Evolutionary conservation across 2,329 filamentous ascomycete genomes (phyloP), one percentile per base, ranked within the genome.

Genomic region (Cordyceps javanica): DNA sequence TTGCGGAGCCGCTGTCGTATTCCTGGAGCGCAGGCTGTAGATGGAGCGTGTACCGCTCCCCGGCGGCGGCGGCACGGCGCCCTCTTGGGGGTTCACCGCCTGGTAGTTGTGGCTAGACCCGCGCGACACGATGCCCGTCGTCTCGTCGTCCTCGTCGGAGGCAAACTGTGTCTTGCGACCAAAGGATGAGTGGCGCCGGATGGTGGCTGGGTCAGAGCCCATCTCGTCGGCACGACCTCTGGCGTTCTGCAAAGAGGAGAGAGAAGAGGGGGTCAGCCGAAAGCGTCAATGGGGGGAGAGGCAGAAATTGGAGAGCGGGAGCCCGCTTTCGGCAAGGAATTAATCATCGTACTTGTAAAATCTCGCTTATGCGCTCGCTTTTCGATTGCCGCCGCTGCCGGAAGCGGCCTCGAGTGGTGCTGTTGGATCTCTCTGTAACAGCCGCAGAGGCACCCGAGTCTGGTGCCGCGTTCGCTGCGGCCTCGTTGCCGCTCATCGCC

Each of bases 151-250:
- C 19, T 60, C 64, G 52, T 59, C 62, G 25, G 70, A 65, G 26
- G 41, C 46, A 36, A 57, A 57, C 26, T 34, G 34, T 16, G 55
- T 44, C 39, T 64, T 65, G 34, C 60, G 58, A 16, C 52, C 56
- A 42, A 52, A 60, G 13, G 49, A 53, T 23, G 58, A 52, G 14
- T 60, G 58, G 11, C 53, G 53, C 19, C 48, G 59, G 25, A 46
- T 57, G 42, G 51, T 50, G 23, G 62, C 42, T 26, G 63, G 48
- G 42, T 65, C 66, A 54, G 64, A 50, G 45, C 66, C 68, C 70
- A 78, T 75, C 45, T 66, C 69, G 62, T 73, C 67, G 63, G 75
- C 75, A 54, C 76, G 75, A 63, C 72, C 69, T 64, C 73, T 72
- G 41, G 71, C 76, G 61, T 64, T 72, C 76, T 78, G 57, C 57